phyloP scores from a whole-genome alignment of 306 rosid genomes.

The Delonix regia region DNA sequence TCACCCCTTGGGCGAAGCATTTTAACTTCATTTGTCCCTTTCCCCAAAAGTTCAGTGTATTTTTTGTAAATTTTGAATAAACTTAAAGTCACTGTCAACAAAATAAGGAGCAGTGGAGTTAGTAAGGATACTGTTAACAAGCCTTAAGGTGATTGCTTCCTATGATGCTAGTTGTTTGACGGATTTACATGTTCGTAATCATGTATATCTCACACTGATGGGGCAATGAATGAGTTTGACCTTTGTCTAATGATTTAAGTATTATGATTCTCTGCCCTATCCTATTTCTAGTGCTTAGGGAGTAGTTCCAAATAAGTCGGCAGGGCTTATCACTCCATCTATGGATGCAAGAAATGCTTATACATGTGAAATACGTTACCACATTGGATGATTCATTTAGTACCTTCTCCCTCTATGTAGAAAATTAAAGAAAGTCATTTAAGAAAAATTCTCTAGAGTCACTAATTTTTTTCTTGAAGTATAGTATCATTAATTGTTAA shows the following conservation, averaged over 20 bases:
- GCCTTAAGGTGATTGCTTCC: slow-evolving; percentile 13
- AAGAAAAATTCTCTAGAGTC: too few species aligned
- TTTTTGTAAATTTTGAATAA: slow-evolving; percentile 27
- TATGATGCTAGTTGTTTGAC: slow-evolving; percentile 17
- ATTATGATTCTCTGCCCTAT: slow-evolving; percentile 8
- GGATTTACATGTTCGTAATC: not conserved
- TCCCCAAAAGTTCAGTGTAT: not conserved
- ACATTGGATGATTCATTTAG: not conserved
- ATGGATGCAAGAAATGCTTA: not conserved
- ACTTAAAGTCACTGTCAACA: slow-evolving; percentile 3
- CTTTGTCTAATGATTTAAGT: not conserved
- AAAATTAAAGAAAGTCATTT: slow-evolving; percentile 2
- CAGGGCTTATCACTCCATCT: not conserved
- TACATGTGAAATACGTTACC: not conserved
- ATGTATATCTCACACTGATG: not conserved
- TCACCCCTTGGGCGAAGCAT: too few species aligned
- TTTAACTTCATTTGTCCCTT: not conserved
- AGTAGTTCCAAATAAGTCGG: not conserved
- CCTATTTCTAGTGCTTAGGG: slow-evolving; percentile 21
- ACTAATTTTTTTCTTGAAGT: too few species aligned
- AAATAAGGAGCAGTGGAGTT: slow-evolving; percentile 7
- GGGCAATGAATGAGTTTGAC: slow-evolving; percentile 6
- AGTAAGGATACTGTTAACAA: slow-evolving; percentile 13
- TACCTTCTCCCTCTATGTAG: not conserved
- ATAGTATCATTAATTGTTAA: not conserved